Conservation (phyloP, 2,329 filamentous ascomycete species). For the Chaetomium globosum region DNA sequence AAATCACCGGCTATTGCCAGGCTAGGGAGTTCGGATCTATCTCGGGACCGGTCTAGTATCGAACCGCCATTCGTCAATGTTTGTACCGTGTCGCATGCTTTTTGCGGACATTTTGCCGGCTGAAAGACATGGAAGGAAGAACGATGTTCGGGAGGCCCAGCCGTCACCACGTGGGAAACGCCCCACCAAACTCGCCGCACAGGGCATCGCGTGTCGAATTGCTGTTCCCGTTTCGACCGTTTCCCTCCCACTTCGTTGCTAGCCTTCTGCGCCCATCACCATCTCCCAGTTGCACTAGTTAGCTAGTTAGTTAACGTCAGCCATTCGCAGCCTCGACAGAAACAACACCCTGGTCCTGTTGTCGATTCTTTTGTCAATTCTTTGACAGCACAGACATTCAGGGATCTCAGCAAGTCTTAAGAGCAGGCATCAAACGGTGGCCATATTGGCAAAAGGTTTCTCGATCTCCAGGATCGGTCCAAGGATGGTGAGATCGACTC, state of each 20-base stretch:
- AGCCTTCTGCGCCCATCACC: slow-evolving; percentile 3
- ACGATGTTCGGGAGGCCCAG: neutral
- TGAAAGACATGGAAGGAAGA: neutral
- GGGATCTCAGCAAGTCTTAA: neutral
- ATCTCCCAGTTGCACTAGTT: slow-evolving; percentile 8
- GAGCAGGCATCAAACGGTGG: too few relatives aligned
- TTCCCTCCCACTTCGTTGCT: neutral
- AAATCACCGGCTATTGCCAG: too few relatives aligned
- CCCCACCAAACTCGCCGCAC: neutral
- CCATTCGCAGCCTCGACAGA: neutral
- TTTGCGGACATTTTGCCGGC: neutral
- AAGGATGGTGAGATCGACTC: neutral
- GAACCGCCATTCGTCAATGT: neutral
- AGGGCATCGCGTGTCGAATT: neutral
- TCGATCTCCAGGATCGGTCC: neutral
- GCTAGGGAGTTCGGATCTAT: too few relatives aligned
- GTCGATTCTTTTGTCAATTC: neutral
- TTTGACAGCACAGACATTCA: neutral
- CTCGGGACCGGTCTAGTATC: too few relatives aligned
- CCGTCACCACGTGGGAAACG: neutral
- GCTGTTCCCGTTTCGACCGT: neutral
- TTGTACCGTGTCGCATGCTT: neutral
- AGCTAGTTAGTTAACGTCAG: neutral
- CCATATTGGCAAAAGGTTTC: neutral
- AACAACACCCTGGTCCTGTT: neutral